Evolutionary conservation across 2,329 filamentous ascomycete species (phyloP).

Genomic region (Diaporthe vaccinii): DNA sequence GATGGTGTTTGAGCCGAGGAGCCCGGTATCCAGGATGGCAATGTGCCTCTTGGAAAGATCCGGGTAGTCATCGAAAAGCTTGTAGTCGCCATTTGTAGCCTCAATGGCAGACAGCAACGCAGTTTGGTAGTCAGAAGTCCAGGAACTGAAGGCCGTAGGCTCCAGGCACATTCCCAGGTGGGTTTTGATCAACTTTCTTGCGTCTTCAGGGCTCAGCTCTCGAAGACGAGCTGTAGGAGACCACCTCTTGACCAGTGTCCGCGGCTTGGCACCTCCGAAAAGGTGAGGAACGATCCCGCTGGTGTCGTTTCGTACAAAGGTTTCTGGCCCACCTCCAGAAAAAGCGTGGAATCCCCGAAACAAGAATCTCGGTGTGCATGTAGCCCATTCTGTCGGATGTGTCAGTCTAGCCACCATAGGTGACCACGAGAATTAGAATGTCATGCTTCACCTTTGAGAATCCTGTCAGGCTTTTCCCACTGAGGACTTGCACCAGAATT

Average conservation of each 20-base stretch:
- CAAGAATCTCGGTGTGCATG: neutral
- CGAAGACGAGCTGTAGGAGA: neutral
- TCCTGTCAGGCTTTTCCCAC: neutral
- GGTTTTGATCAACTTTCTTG: neutral
- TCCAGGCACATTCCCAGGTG: neutral
- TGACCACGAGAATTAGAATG: neutral
- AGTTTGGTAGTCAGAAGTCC: neutral
- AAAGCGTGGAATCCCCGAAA: neutral
- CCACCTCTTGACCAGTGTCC: neutral
- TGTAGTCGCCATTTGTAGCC: neutral
- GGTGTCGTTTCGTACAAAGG: neutral
- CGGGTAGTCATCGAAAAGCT: neutral
- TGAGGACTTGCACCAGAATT: neutral
- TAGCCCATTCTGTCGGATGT: neutral
- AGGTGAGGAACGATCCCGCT: neutral
- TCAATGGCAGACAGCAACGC: neutral
- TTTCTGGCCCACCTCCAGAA: neutral
- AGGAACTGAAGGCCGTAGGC: neutral
- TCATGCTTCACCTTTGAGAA: neutral
- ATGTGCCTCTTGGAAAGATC: neutral
- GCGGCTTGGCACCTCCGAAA: neutral
- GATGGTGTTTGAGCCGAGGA: neutral
- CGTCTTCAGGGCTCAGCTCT: neutral
- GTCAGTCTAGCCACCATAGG: neutral
- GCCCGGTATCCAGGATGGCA: neutral